Conservation (phyloP, 106 monocot genomes). For the Chionographis japonica region DNA sequence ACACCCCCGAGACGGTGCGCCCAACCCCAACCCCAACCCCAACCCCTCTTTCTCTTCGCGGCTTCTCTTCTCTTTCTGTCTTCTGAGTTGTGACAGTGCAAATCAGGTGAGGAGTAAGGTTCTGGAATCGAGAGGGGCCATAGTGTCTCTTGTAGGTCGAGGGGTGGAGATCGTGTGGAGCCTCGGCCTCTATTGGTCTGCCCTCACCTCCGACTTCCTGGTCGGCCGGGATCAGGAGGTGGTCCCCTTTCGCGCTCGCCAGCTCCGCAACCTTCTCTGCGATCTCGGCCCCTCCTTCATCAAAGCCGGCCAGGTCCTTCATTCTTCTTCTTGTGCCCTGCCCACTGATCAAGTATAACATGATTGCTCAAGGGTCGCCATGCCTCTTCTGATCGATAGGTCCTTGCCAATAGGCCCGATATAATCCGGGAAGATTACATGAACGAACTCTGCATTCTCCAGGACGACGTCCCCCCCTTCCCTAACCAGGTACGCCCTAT, state of each 20-base stretch:
- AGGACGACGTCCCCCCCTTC: conserved; percentile 97
- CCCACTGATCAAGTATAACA: too few relatives aligned
- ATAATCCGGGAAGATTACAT: conserved; percentile 98
- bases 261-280: conserved; percentile 87
- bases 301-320: conserved; percentile 91
- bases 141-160: conserved; percentile 58
- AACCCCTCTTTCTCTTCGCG: background rate
- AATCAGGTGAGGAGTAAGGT: conserved; percentile 71
- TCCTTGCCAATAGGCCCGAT: conserved; percentile 95
- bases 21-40: background rate
- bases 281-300: conserved; percentile 94
- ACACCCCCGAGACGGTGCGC: conserved; percentile 67
- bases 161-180: conserved; percentile 89
- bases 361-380: background rate
- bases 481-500: conserved; percentile 61
- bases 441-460: conserved; percentile 98
- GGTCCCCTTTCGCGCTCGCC: conserved; percentile 89
- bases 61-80: background rate
- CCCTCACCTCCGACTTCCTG: conserved; percentile 77
- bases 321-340: background rate
- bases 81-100: background rate
- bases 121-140: conserved; percentile 61
- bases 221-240: conserved; percentile 92
- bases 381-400: conserved; percentile 22
- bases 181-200: conserved; percentile 84